Base-by-base conservation (phyloP, 768 basidiomycete species). In the Peribolospora kevripleyi region DNA sequence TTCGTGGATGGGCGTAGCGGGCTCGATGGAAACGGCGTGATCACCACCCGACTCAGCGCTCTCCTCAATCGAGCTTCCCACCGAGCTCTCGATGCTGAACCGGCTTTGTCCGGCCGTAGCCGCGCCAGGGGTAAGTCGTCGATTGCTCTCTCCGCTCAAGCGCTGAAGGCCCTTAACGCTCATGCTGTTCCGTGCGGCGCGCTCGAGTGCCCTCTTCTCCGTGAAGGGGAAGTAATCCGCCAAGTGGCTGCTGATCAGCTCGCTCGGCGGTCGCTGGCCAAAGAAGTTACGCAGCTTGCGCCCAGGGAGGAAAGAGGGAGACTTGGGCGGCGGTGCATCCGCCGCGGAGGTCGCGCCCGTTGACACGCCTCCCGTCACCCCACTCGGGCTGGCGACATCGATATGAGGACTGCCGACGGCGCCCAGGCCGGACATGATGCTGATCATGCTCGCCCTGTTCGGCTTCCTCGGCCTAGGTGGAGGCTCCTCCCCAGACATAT, bases 261-360 rank as follows among this genome's bases (percentile, higher is more conserved):
- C 93, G 69, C 83, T 86, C 0, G 93, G 90, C 0, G 93, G 93
- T 46, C 93, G 82, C 63, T 95, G 93, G 11, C 91, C 93, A 61
- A 95, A 91, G 73, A 97, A 98, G 72, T 87, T 88, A 68, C 83
- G 83, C 50, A 88, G 66, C 63, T 85, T 88, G 46, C 59, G 52
- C 6, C 43, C 39, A 13, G 49, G 25, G 41, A 42, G n/a, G 4
- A 65, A 60, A 2, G 65, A 63, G 6, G 68, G 68, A n/a, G 65
- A 65, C 38, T 62, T 59, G 14, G 43, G 46, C 25, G 48, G 39
- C 56, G 45, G 48, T 3, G 25, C 47, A n/a, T n/a, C 58, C 8
- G 6, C 50, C 2, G 8, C 53, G 9, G 9, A 50, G 7, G 45
- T 39, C 6, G 45, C 41, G 51, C 51, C 51, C 54, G 50, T 55